phyloP scores from a whole-genome alignment of 306 rosid genomes.

The Glycine soja region DNA sequence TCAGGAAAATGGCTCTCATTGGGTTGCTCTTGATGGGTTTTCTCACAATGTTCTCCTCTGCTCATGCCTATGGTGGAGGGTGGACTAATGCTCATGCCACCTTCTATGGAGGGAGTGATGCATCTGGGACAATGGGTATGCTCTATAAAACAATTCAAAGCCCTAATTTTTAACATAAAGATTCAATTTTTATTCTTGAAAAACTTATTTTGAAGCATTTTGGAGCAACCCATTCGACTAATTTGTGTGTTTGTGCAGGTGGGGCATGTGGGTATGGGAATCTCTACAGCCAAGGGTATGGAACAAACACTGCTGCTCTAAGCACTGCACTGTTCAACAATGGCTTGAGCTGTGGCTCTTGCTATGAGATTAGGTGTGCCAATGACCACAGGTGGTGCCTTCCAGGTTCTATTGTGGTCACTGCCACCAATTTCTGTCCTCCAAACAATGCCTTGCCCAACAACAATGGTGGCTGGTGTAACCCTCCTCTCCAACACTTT shows the following conservation, averaged over 20 bases:
- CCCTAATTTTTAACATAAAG: background rate
- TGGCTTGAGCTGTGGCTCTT: constrained; percentile 93
- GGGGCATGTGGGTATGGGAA: constrained; percentile 99
- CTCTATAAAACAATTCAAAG: background rate
- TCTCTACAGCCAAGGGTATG: constrained; percentile 95
- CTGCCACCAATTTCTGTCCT: constrained; percentile 97
- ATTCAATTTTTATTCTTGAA: background rate
- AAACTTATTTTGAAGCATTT: background rate
- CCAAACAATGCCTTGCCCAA: constrained; percentile 93
- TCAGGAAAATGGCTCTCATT: constrained; percentile 72
- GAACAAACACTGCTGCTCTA: constrained; percentile 95
- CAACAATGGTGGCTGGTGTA: constrained; percentile 97
- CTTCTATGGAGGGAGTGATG: constrained; percentile 96
- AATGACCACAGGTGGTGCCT: constrained; percentile 78
- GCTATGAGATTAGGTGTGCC: constrained; percentile 85
- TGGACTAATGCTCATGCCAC: constrained; percentile 94
- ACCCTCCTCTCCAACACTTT: constrained; percentile 94
- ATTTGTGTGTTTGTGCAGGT: constrained; percentile 54
- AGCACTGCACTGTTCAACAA: constrained; percentile 92
- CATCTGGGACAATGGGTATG: constrained; percentile 99
- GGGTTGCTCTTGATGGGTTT: constrained; percentile 61
- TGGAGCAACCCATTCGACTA: constrained; percentile 15
- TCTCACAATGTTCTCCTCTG: constrained; percentile 62
- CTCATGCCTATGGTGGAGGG: constrained; percentile 68
- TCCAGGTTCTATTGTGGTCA: constrained; percentile 93